Percentiles rank a stretch among this genome's conserved stretches.
phyloP scores from a whole-genome alignment of 1,284 basidiomycete species.

The Melampsora larici-populina region DNA sequence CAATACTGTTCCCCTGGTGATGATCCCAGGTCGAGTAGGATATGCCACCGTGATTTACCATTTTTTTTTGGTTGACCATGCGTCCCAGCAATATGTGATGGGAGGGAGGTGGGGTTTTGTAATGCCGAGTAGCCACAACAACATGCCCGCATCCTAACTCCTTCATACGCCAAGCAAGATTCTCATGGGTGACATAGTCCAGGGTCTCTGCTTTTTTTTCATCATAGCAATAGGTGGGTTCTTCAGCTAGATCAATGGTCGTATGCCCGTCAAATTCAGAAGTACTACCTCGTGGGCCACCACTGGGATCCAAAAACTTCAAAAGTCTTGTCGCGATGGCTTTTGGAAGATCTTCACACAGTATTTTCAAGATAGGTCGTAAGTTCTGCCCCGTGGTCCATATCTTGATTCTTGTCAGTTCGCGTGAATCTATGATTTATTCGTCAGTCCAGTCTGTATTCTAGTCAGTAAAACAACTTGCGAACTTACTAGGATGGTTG shows the following conservation, averaged over 20 bases:
- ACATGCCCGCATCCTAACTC: no score
- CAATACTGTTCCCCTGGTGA: constrained; percentile 20
- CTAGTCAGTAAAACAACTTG: neutral
- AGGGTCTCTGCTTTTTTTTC: constrained; percentile 6
- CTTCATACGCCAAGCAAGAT: neutral
- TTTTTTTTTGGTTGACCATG: constrained; percentile 19
- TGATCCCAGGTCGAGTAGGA: constrained; percentile 5
- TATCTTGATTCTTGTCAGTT: constrained; percentile 2
- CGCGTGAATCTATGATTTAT: neutral
- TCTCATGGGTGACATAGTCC: constrained; percentile 10
- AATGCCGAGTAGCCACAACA: constrained; percentile 3
- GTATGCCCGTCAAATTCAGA: neutral
- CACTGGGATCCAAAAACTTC: constrained; percentile 14
- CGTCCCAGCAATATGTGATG: neutral
- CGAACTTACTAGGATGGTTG: constrained; percentile 1
- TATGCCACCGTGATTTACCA: neutral
- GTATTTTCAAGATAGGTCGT: neutral
- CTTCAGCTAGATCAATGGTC: neutral
- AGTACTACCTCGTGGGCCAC: neutral
- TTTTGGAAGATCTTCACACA: constrained; percentile 16
- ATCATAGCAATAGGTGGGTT: neutral
- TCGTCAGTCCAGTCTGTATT: neutral
- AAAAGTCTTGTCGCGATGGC: constrained; percentile 1
- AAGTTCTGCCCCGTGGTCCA: neutral
- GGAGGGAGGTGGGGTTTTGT: neutral